Percentiles rank a stretch among this genome's conserved stretches.
Conservation (phyloP, 2,329 filamentous ascomycete genomes). For the Trichoderma lentiforme region DNA sequence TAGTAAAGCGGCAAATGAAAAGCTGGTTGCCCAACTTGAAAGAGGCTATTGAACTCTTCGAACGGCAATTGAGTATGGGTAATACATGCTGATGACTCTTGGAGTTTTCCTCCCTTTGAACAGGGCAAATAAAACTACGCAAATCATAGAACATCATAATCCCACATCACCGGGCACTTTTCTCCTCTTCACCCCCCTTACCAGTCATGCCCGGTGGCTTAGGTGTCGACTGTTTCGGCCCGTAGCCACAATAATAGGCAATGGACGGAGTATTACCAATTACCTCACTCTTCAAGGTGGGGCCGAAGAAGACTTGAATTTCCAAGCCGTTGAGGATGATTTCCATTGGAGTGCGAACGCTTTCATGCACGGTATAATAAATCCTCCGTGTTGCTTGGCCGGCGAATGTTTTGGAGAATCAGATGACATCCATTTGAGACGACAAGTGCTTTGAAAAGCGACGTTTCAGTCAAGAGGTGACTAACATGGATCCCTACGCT, state of each 20-base stretch:
- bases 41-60: not conserved
- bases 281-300: not conserved
- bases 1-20: not conserved
- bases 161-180: not conserved
- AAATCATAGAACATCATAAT: not conserved
- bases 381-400: not conserved
- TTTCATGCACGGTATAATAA: not conserved
- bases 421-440: constrained; percentile 1
- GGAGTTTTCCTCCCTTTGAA: not conserved
- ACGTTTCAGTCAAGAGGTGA: not conserved
- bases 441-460: not conserved
- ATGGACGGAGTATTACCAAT: not conserved
- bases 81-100: not conserved
- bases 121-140: not conserved
- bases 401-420: not conserved
- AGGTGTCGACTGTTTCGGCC: constrained; percentile 1
- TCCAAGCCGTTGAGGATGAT: not conserved
- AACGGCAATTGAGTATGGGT: not conserved
- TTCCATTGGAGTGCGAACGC: not conserved
- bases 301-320: not conserved
- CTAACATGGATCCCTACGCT: not conserved
- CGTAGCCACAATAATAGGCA: not conserved
- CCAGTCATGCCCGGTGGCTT: not conserved
- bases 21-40: not conserved
- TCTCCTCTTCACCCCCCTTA: not conserved